Evolutionary conservation across 331 rosid species (phyloP).

Genomic region (Acacia pycnantha): DNA sequence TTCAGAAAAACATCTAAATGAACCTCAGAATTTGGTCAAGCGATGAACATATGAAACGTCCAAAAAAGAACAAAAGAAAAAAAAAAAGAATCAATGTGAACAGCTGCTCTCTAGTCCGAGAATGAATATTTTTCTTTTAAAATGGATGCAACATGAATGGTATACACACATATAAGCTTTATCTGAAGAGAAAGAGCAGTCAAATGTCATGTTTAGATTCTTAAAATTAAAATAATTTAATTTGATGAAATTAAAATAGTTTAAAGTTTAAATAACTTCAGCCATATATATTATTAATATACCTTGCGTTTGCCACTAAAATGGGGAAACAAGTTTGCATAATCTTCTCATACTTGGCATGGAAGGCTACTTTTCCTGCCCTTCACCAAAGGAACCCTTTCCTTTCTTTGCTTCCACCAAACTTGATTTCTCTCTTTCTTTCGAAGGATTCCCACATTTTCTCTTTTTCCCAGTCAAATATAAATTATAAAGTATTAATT

Average conservation of each 20-base stretch:
- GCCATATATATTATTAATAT: neutral
- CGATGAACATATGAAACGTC: too few relatives aligned
- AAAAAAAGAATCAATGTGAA: neutral
- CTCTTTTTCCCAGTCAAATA: neutral
- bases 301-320: conserved; percentile 17
- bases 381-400: conserved; percentile 36
- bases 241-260: neutral
- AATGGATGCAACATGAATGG: neutral
- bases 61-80: too few relatives aligned
- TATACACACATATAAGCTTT: neutral
- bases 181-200: neutral
- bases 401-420: conserved; percentile 40
- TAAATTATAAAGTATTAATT: neutral
- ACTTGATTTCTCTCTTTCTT: neutral
- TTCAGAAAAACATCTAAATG: too few relatives aligned
- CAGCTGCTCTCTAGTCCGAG: neutral
- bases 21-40: too few relatives aligned
- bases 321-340: neutral
- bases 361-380: conserved; percentile 42
- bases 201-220: neutral
- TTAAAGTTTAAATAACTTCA: neutral
- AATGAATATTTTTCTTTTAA: neutral
- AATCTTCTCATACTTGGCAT: conserved; percentile 12
- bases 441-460: conserved; percentile 12
- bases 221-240: neutral